Base-by-base conservation (phyloP, 805 yeast genomes). In the Grigorovia yakushimaensis region DNA sequence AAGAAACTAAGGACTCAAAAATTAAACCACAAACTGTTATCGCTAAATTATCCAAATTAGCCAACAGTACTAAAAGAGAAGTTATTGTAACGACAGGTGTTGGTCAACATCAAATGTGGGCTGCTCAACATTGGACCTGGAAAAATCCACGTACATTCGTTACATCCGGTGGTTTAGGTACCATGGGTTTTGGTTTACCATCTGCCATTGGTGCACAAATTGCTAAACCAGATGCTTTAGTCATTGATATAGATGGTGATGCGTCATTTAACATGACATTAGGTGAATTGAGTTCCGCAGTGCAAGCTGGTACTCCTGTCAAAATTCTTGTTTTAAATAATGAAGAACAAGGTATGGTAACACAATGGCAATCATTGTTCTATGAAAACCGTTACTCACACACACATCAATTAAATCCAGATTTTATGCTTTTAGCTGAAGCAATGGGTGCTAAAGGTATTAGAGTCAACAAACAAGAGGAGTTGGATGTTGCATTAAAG, bases 71-170 rank as follows among this genome's bases (percentile, higher is more conserved):
- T 20, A 61, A 59, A n/a, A 85, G 79, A 61, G 89, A 85, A 57
- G 88, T 87, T 49, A 79, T 89, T 58, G 83, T 91, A 58, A 84
- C 98, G 46, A 93, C 98, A 36, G 98, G 98, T 76, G 98, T 93
- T 46, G 98, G 98, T 51, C 98, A 93, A 75, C 98, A 91, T 76
- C 98, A 91, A 74, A 91, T 91, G 98, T 91, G 98, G 98, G 94
- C 98, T 37, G 98, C 98, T 24, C 98, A 93, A 73, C 89, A 88
- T 69, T 89, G 85, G 80, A 79, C 88, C 45, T 91, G 97, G 96
- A 83, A 81, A 51, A 71, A 77, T 53, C 98, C 98, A 59, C 81
- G 98, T 68, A 76, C 94, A 44, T 83, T 93, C 73, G 84, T 91
- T 66, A 88, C 98, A n/a, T 88, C 96, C 44, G 98, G 98, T 71